Evolutionary conservation across 768 basidiomycete species (phyloP), one percentile per base, ranked within the genome.

Genomic region (Naganishia onofrii): DNA sequence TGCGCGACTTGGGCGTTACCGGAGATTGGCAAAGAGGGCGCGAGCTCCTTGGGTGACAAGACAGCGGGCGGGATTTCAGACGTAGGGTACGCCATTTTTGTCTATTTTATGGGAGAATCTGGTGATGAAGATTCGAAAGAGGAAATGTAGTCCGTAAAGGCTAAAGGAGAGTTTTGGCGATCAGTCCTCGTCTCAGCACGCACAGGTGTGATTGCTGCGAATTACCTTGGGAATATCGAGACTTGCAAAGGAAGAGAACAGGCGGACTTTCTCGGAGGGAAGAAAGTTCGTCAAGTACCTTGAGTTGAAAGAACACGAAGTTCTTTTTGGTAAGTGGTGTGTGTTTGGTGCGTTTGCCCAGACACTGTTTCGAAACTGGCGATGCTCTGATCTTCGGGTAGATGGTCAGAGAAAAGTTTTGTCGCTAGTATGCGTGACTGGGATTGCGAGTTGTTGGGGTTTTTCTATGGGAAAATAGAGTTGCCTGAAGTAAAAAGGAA

Each of bases 51-150:
- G 31, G 69, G 51, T 21, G 74, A 60, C 29, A 75, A 69, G 51
- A 71, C 71, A 48, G 76, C 71, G 9, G 75, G 71, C 15, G 79
- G 76, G 21, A 78, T 73, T 19, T 58, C 72, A 21, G 74, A 75
- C 46, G 78, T 72, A 64, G 76, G 75, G 36, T 71, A 76, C 12
- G 75, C 38, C 67, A 65, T 72, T 70, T 46, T 56, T 54, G 54
- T 15, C 23, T 44, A 52, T 48, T 46, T 56, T 54, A 38, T 19
- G 6, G 34, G 23, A 31, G 42, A 31, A 66, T 36, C 34, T 3
- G 53, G 19, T 23, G 36, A 44, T 29, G 36, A 54, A 67, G 52
- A 42, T 38, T 15, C 32, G 32, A 28, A 36, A 34, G 19, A 42
- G 42, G 46, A 66, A 23, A n/a, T 44, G 15, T 21, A 32, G 31